Evolutionary conservation across 495 filamentous ascomycete genomes (phyloP), one percentile per base, ranked within the genome.

Genomic region (Penicillium simplicissimum): DNA sequence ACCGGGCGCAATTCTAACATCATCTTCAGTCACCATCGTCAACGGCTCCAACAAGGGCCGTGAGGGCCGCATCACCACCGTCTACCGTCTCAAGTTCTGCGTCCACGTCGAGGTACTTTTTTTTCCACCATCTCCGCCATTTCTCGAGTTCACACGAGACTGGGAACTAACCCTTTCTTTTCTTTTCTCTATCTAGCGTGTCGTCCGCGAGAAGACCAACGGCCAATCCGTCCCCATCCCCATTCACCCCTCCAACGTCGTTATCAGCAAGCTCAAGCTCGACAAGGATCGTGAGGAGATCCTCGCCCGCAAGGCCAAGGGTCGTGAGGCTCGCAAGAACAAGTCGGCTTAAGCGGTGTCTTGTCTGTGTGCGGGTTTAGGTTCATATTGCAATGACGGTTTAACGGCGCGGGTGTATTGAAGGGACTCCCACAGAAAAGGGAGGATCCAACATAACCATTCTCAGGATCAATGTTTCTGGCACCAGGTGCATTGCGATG

Each of bases 201-300:
- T 98, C 71, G 85, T 85, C 75, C 89, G 91, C 74, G 95, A 98
- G 79, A 98, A 98, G 87, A 87, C 85, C 74, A 93, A 90, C 77
- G 93, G 93, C 75, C 91, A 95, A 84, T 87, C 84, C 70, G 92
- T 96, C 15, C 92, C 92, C 61, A 79, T 96, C 75, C 89, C 89
- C 74, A 88, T 97, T 79, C 86, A 91, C 78, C 89, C 95, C 64
- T 91, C 87, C 78, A 98, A 97, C 78, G 90, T 96, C 66, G 86
- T 93, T 78, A 90, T 98, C 83, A 97, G 89, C 78, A 97, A 97
- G 85, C 84, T 98, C 75, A 96, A 97, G 88, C 81, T 97, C 67
- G 92, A 96, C 82, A 96, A 97, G 89, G 95, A 99, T 81, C 90
- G 95, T 70, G 94, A 98, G 84, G 82, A 82, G 76, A 95, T 98